These are phyloP conservation scores for Eucalyptus pauciflora DNA, from an alignment of 345 rosid genomes.

Conservation along the genomic window DNA sequence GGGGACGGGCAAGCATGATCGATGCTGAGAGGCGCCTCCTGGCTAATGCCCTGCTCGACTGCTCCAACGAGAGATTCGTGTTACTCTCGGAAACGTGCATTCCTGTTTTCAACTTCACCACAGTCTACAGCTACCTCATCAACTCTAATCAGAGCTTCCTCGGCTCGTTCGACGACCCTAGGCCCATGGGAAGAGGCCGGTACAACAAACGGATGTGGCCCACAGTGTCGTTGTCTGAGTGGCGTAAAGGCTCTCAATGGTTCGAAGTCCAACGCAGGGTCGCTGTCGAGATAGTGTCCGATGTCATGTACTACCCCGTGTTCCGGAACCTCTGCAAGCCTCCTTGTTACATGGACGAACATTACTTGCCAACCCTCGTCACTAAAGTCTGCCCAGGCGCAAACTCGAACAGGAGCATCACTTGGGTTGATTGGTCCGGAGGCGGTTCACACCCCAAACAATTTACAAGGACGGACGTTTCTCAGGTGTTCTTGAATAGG, in stretches of 20 bases:
- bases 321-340: conserved; percentile 46
- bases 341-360: conserved; percentile 65
- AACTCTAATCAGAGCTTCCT: conserved; percentile 38
- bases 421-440: conserved; percentile 77
- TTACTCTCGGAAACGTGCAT: conserved; percentile 82
- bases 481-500: conserved; percentile 33
- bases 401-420: conserved; percentile 60
- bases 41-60: conserved; percentile 64
- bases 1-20: conserved; percentile 75
- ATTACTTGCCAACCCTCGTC: conserved; percentile 68
- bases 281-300: conserved; percentile 51
- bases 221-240: conserved; percentile 22
- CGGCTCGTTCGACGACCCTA: conserved; percentile 38
- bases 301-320: conserved; percentile 35
- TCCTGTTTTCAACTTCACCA: conserved; percentile 72
- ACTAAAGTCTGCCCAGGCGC: conserved; percentile 6
- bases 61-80: conserved; percentile 58
- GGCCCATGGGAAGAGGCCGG: conserved; percentile 61
- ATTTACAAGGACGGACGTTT: conserved; percentile 32
- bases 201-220: conserved; percentile 52
- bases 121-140: conserved; percentile 43
- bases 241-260: conserved; percentile 97
- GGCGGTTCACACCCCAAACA: conserved; percentile 72
- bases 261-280: conserved; percentile 53
- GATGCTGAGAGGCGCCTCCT: conserved; percentile 81